phyloP scores from a whole-genome alignment of 139 green algal species.

The Gonium pectorale region DNA sequence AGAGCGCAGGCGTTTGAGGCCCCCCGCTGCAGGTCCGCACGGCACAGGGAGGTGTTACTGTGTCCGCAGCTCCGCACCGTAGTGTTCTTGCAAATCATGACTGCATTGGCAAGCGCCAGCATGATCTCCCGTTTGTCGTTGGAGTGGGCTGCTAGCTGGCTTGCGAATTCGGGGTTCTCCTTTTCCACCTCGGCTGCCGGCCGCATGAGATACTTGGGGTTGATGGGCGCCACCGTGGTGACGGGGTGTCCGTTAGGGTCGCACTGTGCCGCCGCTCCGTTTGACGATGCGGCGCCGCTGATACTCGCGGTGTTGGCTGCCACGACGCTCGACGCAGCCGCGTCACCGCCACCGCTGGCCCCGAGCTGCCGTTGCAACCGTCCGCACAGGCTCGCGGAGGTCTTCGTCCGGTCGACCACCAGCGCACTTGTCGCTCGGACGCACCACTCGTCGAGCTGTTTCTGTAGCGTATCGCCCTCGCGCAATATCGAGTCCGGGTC shows the following conservation, averaged over 20 bases:
- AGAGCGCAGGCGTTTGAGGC: too few species aligned
- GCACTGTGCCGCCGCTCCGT: too few species aligned
- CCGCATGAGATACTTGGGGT: conserved; percentile 30
- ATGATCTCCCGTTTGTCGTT: conserved; percentile 60
- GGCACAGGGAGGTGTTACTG: too few species aligned
- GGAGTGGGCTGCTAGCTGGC: conserved; percentile 20
- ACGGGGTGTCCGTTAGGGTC: conserved; percentile 38
- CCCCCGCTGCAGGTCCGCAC: too few species aligned
- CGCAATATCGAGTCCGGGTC: conserved; percentile 2
- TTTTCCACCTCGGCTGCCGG: conserved; percentile 11
- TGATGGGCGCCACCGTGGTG: conserved; percentile 1
- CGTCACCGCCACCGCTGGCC: too few species aligned
- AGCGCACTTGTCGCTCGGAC: background rate
- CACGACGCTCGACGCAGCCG: too few species aligned
- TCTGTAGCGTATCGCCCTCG: background rate
- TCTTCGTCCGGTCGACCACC: too few species aligned
- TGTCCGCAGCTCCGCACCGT: too few species aligned
- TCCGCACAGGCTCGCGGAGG: too few species aligned
- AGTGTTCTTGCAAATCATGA: conserved; percentile 73
- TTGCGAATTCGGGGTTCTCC: conserved; percentile 55
- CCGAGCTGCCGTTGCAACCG: too few species aligned
- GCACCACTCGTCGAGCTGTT: background rate
- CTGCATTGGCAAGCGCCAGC: conserved; percentile 62
- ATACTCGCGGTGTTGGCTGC: too few species aligned
- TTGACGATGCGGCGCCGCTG: too few species aligned